A percentile compares a stretch with the other conserved stretches of the same genome.
These are phyloP conservation scores for Ploettnerulaceae sp. DNA, from an alignment of 2,329 filamentous ascomycete genomes.

Conservation along the genomic window DNA sequence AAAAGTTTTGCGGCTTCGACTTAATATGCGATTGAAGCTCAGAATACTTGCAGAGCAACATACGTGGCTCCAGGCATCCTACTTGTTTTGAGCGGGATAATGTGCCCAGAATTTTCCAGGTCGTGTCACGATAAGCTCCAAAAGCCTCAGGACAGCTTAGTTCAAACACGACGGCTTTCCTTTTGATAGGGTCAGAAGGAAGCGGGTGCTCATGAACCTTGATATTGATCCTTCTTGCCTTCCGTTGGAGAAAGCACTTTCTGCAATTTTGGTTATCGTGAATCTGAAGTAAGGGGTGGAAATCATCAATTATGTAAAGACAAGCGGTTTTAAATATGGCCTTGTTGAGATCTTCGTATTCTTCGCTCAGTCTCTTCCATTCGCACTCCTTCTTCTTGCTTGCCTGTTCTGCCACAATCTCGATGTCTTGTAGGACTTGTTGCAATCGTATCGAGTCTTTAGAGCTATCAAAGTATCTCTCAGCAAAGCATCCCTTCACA, in stretches of 20 bases:
- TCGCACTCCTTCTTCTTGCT: slow-evolving; percentile 38
- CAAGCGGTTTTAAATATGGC: too few species aligned
- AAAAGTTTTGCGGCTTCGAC: slow-evolving; percentile 11
- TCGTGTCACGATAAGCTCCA: slow-evolving; percentile 46
- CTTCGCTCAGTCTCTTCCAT: slow-evolving; percentile 27
- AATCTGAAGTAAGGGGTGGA: slow-evolving; percentile 19
- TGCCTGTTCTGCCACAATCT: slow-evolving; percentile 31
- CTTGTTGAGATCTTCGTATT: slow-evolving; percentile 35
- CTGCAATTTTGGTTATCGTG: slow-evolving; percentile 38
- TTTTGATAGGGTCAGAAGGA: slow-evolving; percentile 35
- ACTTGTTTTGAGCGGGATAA: too few species aligned
- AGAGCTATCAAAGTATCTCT: slow-evolving; percentile 10
- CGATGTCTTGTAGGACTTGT: slow-evolving; percentile 35
- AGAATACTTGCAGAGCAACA: background rate
- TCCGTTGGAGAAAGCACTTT: slow-evolving; percentile 39
- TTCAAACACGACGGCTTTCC: slow-evolving; percentile 49
- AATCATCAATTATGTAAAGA: too few species aligned
- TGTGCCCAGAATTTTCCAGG: slow-evolving; percentile 43
- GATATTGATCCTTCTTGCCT: slow-evolving; percentile 40
- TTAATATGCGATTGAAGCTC: background rate
- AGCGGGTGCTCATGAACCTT: slow-evolving; percentile 46
- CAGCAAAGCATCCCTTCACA: slow-evolving; percentile 33
- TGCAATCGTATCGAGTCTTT: slow-evolving; percentile 34
- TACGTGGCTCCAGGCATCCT: background rate
- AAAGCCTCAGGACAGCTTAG: slow-evolving; percentile 42